Evolutionary conservation across 768 basidiomycete genomes (phyloP), one percentile per base, ranked within the genome.

Genomic region (Pisolithus tinctorius): DNA sequence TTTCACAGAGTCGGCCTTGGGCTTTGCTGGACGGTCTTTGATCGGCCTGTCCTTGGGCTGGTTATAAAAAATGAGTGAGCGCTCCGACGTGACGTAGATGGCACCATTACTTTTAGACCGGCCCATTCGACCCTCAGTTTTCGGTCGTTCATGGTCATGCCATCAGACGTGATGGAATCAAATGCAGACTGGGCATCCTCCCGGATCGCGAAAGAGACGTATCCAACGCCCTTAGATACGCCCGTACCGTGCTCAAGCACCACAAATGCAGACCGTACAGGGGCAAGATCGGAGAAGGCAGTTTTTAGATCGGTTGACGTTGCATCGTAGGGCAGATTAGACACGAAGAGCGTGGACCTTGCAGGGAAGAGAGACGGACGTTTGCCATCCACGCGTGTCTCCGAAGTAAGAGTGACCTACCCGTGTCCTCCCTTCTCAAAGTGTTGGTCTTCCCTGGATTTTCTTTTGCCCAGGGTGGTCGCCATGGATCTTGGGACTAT

Each of bases 261-360:
- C 6, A 99, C 84, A 61, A 99, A 98, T 0, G 93, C 94, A 17
- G 87, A 85, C 36, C 93, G 81, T 14, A 99, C 88, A 27, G 96
- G 96, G 1, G 93, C 96, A 56, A 96, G 81, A 67, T 94, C 92
- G 6, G 94, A 97, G 73, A 97, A 96, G 20, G 94, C 79, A 0
- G 93, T 93, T 60, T 90, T 82, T 27, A 98, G 75, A 68, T 96
- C 93, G 44, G 84, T 84, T 6, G 91, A 90, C 8, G 96, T 97
- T 51, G 85, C 90, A 39, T 83, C 81, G 65, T 90, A 94, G 0
- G 95, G 92, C 37, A 99, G 72, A 70, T 93, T 93, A 9, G 92
- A 93, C 49, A 98, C 84, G 69, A 97, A 97, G 50, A 98, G 71
- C 0, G 93, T 97, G 16, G 91, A 81, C 31, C 88, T 88, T 34